Evolutionary conservation across 164 flowering plant species (phyloP).

Genomic region (Platanus orientalis): DNA sequence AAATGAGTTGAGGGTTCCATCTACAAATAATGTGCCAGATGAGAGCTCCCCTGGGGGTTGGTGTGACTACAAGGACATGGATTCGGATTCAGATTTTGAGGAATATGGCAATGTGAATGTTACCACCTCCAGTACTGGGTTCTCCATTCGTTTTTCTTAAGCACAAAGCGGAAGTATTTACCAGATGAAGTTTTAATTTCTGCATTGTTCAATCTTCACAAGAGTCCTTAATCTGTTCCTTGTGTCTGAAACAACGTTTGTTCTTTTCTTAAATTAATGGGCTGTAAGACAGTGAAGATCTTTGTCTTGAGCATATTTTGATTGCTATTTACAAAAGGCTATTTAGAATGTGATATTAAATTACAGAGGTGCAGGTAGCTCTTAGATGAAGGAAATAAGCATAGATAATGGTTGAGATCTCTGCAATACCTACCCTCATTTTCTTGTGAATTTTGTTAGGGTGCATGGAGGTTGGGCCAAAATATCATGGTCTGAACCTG

Average conservation of each 20-base stretch:
- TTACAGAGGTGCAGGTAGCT: too few species aligned
- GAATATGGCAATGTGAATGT: conserved; percentile 47
- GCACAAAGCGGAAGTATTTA: neutral
- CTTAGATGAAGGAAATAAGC: too few species aligned
- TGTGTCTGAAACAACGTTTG: neutral
- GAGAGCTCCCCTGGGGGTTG: conserved; percentile 53
- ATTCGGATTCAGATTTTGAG: conserved; percentile 75
- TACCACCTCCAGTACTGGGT: conserved; percentile 49
- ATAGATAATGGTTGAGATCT: too few species aligned
- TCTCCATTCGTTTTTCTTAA: conserved; percentile 65
- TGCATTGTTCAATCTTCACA: neutral
- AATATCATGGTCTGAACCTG: too few species aligned
- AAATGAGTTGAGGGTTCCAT: conserved; percentile 65
- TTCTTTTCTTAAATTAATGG: neutral
- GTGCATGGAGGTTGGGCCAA: too few species aligned
- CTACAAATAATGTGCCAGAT: conserved; percentile 34
- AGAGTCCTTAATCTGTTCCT: too few species aligned
- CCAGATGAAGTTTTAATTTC: neutral
- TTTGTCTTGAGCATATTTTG: too few species aligned
- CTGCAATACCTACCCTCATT: too few species aligned
- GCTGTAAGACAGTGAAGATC: neutral
- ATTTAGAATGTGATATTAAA: neutral
- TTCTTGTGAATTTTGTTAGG: too few species aligned
- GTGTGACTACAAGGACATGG: conserved; percentile 38
- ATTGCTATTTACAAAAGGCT: neutral